Conservation (phyloP, 176 grass and related monocot species). For the Bothriochloa decipiens region DNA sequence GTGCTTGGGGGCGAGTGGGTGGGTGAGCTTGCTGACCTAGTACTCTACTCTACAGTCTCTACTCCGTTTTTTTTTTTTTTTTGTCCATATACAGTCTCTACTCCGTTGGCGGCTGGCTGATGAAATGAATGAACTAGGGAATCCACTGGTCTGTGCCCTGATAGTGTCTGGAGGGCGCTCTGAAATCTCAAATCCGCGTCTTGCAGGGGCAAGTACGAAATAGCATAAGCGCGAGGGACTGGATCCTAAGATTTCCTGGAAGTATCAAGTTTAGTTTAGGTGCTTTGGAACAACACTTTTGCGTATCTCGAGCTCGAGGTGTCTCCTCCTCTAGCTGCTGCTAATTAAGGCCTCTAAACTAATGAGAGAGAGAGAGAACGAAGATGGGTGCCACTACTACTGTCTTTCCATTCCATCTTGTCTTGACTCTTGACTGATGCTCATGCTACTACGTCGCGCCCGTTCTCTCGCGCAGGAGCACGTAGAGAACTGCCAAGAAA, state of each 20-base stretch:
- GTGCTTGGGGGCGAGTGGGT: background rate
- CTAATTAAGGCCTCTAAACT: constrained; percentile 34
- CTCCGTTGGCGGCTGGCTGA: constrained; percentile 28
- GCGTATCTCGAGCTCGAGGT: constrained; percentile 55
- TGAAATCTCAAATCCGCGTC: constrained; percentile 33
- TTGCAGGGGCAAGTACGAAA: background rate
- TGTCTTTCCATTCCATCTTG: too few relatives aligned
- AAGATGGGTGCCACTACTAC: too few relatives aligned
- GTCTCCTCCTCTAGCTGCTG: constrained; percentile 3
- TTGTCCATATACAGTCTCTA: background rate
- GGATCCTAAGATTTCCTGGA: background rate
- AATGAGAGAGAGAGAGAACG: too few relatives aligned
- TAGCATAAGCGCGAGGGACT: background rate
- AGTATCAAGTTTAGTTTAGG: background rate
- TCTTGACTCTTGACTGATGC: too few relatives aligned
- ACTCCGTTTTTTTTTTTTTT: too few relatives aligned
- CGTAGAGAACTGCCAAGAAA: background rate
- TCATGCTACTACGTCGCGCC: too few relatives aligned
- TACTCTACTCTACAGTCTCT: background rate
- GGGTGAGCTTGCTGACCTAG: constrained; percentile 1
- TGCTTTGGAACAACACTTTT: constrained; percentile 40
- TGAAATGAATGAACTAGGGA: background rate
- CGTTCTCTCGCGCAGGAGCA: too few relatives aligned
- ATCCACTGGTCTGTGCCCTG: background rate
- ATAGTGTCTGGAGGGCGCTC: background rate